A percentile compares a stretch with the other conserved stretches of the same genome.
phyloP scores from a whole-genome alignment of 2,329 filamentous ascomycete genomes.

The Aspergillus nomiae region DNA sequence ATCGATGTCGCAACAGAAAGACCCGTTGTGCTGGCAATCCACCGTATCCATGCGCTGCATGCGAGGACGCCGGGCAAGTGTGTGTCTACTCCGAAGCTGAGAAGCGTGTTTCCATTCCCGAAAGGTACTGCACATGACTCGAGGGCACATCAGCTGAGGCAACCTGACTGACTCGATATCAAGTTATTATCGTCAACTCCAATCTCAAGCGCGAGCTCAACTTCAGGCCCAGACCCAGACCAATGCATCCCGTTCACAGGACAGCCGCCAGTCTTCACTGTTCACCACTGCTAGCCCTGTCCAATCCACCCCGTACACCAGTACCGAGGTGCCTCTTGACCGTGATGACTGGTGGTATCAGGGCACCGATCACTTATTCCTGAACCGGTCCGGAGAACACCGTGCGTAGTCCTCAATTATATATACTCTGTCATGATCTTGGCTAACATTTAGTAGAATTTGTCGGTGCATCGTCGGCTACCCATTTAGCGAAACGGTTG shows the following conservation, averaged over 20 bases:
- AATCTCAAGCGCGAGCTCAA: constrained; percentile 29
- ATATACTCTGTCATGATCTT: neutral
- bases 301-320: constrained; percentile 20
- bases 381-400: constrained; percentile 39
- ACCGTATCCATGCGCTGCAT: constrained; percentile 38
- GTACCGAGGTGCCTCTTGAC: constrained; percentile 27
- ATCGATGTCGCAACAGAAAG: constrained; percentile 40
- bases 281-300: constrained; percentile 14
- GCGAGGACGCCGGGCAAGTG: constrained; percentile 32
- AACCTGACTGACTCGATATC: constrained; percentile 7
- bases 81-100: constrained; percentile 42
- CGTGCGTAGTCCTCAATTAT: constrained; percentile 22
- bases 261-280: neutral
- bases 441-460: constrained; percentile 24
- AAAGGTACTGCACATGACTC: constrained; percentile 29
- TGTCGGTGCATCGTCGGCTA: constrained; percentile 38
- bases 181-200: constrained; percentile 37
- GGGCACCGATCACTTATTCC: constrained; percentile 36
- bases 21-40: constrained; percentile 39
- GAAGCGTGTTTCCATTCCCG: constrained; percentile 38
- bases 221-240: constrained; percentile 9
- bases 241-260: neutral
- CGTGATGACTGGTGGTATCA: constrained; percentile 45
- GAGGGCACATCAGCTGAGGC: neutral
- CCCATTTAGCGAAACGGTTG: constrained; percentile 38